Evolutionary conservation across 768 basidiomycete species (phyloP).

Genomic region (Panus rudis): DNA sequence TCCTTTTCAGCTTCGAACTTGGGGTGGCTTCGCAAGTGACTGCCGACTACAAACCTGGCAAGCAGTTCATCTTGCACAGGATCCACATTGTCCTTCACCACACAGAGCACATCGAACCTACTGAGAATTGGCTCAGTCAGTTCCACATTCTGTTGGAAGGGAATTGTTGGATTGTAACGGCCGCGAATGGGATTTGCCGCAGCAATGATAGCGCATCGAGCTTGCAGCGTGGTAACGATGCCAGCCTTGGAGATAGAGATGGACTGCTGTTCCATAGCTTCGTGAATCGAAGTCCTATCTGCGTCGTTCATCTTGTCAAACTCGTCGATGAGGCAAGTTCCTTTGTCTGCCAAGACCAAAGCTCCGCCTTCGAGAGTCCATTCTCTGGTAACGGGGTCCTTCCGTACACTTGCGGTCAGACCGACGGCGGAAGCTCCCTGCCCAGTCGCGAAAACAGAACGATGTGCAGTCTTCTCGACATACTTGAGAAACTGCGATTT

Average conservation of each 20-base stretch:
- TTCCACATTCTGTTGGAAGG: slow-evolving; percentile 98
- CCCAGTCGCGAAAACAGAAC: slow-evolving; percentile 96
- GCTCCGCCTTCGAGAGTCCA: slow-evolving; percentile 99
- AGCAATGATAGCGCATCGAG: slow-evolving; percentile 94
- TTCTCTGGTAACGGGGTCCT: slow-evolving; percentile 93
- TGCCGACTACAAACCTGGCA: slow-evolving; percentile 96
- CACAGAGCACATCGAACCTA: slow-evolving; percentile 95
- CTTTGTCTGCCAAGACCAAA: slow-evolving; percentile 96
- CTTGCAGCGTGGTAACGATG: slow-evolving; percentile 96
- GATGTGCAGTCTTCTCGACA: slow-evolving; percentile 96
- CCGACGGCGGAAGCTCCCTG: slow-evolving; percentile 98
- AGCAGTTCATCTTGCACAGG: slow-evolving; percentile 95
- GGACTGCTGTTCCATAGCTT: slow-evolving; percentile 99
- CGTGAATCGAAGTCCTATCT: slow-evolving; percentile 96
- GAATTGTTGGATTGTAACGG: slow-evolving; percentile 96
- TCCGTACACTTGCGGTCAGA: slow-evolving; percentile 97
- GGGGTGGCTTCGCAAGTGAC: slow-evolving; percentile 91
- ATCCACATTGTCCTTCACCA: slow-evolving; percentile 96
- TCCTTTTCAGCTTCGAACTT: slow-evolving; percentile 82
- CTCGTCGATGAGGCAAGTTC: slow-evolving; percentile 96
- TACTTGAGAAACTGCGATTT: slow-evolving; percentile 99
- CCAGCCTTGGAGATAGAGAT: slow-evolving; percentile 99
- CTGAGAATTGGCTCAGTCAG: slow-evolving; percentile 97
- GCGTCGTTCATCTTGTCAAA: slow-evolving; percentile 99
- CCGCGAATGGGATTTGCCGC: slow-evolving; percentile 96